These are phyloP conservation scores for Neopestalotiopsis sp. DNA, from an alignment of 2,329 filamentous ascomycete genomes.

Conservation along the genomic window DNA sequence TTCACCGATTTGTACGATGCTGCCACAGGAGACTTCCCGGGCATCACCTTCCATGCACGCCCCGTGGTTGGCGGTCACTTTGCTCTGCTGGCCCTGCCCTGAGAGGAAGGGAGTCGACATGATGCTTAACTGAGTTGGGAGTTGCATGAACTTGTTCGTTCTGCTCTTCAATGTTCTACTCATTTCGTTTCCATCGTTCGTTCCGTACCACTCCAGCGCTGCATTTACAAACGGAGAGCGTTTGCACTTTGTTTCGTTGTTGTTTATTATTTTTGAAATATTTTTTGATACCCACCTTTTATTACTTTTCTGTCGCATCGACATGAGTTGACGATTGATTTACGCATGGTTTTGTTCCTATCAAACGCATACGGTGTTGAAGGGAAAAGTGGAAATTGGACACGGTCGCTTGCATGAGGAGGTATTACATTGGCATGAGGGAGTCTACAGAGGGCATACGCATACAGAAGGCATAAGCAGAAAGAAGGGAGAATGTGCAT, in stretches of 20 bases:
- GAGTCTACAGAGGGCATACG: not conserved
- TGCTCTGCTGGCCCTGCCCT: conserved; percentile 70
- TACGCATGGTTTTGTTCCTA: not conserved
- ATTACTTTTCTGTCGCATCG: not conserved
- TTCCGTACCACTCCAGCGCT: not conserved
- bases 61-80: conserved; percentile 84
- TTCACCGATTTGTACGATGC: conserved; percentile 82
- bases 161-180: not conserved
- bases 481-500: not conserved
- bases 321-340: not conserved
- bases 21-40: conserved; percentile 68
- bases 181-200: not conserved
- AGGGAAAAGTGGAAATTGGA: not conserved
- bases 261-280: not conserved
- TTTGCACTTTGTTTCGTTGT: not conserved
- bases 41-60: conserved; percentile 74
- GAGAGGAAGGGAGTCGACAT: not conserved
- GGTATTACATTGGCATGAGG: not conserved
- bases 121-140: not conserved
- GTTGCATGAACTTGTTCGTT: not conserved
- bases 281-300: not conserved
- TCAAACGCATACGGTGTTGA: too few species aligned
- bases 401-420: conserved; percentile 6
- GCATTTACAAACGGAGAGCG: not conserved
- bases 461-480: too few species aligned